Evolutionary conservation across 2,329 filamentous ascomycete genomes (phyloP), one percentile per base, ranked within the genome.

Genomic region (Pseudovirgaria hyperparasitica): DNA sequence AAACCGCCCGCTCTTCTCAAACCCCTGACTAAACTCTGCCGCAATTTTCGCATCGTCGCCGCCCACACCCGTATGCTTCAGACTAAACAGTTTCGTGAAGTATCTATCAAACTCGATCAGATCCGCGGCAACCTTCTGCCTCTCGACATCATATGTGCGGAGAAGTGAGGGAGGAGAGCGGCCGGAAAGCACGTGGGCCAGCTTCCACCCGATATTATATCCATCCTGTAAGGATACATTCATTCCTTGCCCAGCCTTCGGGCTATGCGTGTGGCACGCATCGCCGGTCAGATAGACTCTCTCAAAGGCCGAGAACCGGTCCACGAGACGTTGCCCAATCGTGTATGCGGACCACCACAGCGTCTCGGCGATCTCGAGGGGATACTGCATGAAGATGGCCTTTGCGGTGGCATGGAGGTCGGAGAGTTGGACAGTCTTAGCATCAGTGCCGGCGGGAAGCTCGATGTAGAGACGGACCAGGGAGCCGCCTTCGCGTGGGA

Each of bases 341-440:
- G 73, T 66, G 46, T 81, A 82, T 22, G 73, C 70, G 23, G 75
- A 76, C 55, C 81, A 82, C 75, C 77, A 82, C 11, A 51, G 76
- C 58, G 69, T 72, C 28, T 65, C 62, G 1, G 58, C 57, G 27
- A 72, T 60, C 0, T 71, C 63, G 34, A 75, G 55, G 0, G 40
- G 33, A 30, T 72, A 75, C 0, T 70, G 71, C 0, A 47, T 34
- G 26, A 77, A 66, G 21, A 76, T 67, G 0, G 48, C 51, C 19
- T 55, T 51, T 0, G 70, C 70, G 0, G 62, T 57, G 3, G 52
- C 37, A 30, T 75, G 70, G 1, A 77, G 50, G 21, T 68, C 58
- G 14, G 59, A 58, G 1, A 73, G 49, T 2, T 49, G 65, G 19
- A 76, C 65, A 12, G 62, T 55, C 31, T 59, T 65, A 2, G 65